Percentiles rank a stretch among this genome's conserved stretches.
These are phyloP conservation scores for Aureobasidium sp. DNA, from an alignment of 2,329 filamentous ascomycete genomes.

Conservation along the genomic window DNA sequence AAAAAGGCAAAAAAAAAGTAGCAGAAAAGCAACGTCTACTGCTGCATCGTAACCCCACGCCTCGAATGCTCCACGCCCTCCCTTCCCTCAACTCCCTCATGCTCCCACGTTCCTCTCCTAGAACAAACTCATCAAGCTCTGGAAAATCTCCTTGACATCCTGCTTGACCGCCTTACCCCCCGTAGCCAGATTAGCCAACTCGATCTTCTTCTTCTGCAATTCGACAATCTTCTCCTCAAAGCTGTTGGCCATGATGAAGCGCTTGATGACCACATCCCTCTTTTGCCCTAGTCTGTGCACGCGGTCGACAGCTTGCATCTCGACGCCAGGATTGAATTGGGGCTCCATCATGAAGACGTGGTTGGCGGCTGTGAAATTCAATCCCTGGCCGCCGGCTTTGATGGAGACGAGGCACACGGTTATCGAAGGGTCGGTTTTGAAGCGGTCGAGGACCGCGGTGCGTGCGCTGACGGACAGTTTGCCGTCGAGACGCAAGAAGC, in stretches of 20 bases:
- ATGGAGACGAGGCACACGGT: slow-evolving; percentile 87
- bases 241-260: slow-evolving; percentile 82
- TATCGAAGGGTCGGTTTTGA: slow-evolving; percentile 64
- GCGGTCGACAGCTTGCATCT: slow-evolving; percentile 89
- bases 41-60: neutral
- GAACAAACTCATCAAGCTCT: slow-evolving; percentile 56
- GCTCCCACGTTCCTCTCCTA: slow-evolving; percentile 20
- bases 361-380: slow-evolving; percentile 81
- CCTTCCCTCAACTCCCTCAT: neutral
- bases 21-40: too few relatives aligned
- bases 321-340: slow-evolving; percentile 91
- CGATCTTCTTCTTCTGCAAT: slow-evolving; percentile 86
- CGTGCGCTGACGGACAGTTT: slow-evolving; percentile 74
- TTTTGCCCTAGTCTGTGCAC: slow-evolving; percentile 88
- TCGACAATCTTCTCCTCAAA: slow-evolving; percentile 93
- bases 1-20: too few relatives aligned
- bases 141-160: slow-evolving; percentile 57
- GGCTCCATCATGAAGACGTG: slow-evolving; percentile 97
- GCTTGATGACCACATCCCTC: slow-evolving; percentile 75
- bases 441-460: slow-evolving; percentile 65
- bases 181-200: slow-evolving; percentile 73
- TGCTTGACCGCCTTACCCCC: slow-evolving; percentile 55
- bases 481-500: slow-evolving; percentile 78
- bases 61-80: neutral
- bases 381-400: slow-evolving; percentile 80